Conservation (phyloP, 306 rosid genomes). For the Medicago arabica region DNA sequence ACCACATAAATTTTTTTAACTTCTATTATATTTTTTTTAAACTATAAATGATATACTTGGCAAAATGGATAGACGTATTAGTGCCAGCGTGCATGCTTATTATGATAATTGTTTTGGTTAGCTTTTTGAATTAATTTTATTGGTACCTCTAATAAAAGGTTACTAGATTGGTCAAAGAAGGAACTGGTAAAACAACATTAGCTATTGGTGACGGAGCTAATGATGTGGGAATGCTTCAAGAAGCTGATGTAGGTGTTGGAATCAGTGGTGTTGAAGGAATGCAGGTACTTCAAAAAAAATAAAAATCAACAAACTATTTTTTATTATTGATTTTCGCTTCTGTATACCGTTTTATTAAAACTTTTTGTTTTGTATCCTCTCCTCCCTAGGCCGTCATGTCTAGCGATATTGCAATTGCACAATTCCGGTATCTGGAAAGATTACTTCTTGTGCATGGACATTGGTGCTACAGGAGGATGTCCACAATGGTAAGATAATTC, state of each 20-base stretch:
- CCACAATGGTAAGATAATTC: constrained; percentile 76
- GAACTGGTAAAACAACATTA: constrained; percentile 87
- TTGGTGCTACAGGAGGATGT: constrained; percentile 91
- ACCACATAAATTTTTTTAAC: background rate
- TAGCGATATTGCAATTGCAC: constrained; percentile 91
- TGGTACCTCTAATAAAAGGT: constrained; percentile 52
- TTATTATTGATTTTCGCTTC: constrained; percentile 9
- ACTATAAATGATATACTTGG: too few relatives aligned
- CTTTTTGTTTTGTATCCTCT: background rate
- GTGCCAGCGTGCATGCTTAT: background rate
- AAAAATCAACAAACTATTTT: constrained; percentile 7
- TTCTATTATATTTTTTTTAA: background rate
- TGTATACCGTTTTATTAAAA: constrained; percentile 1
- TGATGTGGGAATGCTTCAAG: constrained; percentile 98
- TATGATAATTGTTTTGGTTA: background rate
- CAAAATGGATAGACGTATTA: background rate
- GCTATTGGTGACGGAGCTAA: constrained; percentile 96
- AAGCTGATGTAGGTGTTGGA: constrained; percentile 93
- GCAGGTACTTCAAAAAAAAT: constrained; percentile 65
- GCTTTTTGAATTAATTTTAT: constrained; percentile 1
- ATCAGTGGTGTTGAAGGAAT: constrained; percentile 95
- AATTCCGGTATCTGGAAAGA: constrained; percentile 81
- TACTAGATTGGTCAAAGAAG: constrained; percentile 85
- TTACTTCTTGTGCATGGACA: constrained; percentile 95
- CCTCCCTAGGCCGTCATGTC: constrained; percentile 86